phyloP scores from a whole-genome alignment of 805 yeast species.

The Metschnikowia similis region DNA sequence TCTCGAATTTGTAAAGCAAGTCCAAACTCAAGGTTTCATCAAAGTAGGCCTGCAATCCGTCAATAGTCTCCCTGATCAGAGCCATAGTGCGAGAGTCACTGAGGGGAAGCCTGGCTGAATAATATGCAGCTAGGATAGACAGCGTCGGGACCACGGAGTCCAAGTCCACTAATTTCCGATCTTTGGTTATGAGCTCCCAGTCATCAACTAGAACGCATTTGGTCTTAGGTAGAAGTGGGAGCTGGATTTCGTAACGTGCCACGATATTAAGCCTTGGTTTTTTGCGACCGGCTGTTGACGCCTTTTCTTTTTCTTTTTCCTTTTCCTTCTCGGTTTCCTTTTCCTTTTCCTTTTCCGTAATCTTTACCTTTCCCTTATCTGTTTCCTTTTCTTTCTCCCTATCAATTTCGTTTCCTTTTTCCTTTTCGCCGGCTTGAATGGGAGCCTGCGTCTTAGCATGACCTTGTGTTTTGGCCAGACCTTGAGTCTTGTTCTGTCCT shows the following conservation, averaged over 20 bases:
- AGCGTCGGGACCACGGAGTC: slow-evolving; percentile 58
- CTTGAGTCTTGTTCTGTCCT: not conserved
- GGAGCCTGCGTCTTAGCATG: too few relatives aligned
- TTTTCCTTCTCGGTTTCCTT: too few relatives aligned
- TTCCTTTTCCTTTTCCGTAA: too few relatives aligned
- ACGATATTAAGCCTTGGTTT: slow-evolving; percentile 14
- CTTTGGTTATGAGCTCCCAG: slow-evolving; percentile 88
- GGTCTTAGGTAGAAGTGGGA: slow-evolving; percentile 60
- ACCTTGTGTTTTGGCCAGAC: too few relatives aligned
- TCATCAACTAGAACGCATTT: slow-evolving; percentile 79
- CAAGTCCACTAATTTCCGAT: slow-evolving; percentile 61
- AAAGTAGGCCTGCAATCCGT: slow-evolving; percentile 71
- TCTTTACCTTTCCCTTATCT: too few relatives aligned
- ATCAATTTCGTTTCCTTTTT: too few relatives aligned
- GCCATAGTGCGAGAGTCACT: slow-evolving; percentile 5
- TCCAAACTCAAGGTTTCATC: slow-evolving; percentile 66
- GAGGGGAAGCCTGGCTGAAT: slow-evolving; percentile 19
- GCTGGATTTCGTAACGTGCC: slow-evolving; percentile 44
- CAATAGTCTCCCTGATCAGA: slow-evolving; percentile 58
- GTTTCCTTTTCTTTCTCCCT: too few relatives aligned
- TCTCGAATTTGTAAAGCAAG: slow-evolving; percentile 69
- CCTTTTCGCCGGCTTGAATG: too few relatives aligned
- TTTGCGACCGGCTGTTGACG: slow-evolving; percentile 7
- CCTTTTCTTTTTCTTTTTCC: not conserved
- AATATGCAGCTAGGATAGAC: slow-evolving; percentile 52